phyloP scores from a whole-genome alignment of 1,284 basidiomycete genomes.

The Coriolopsis trogii region DNA sequence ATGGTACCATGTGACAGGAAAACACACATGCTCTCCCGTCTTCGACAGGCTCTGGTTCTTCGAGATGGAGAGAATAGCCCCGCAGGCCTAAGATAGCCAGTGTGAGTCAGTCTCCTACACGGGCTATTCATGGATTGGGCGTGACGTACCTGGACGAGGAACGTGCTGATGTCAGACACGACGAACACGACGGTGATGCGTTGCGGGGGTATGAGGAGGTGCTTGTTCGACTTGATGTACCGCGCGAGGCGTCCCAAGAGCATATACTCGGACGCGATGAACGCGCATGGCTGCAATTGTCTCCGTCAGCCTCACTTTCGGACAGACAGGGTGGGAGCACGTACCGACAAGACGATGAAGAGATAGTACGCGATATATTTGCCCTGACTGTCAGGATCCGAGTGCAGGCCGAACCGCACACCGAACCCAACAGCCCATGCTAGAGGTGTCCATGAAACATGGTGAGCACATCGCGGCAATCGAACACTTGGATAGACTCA shows the following conservation, averaged over 20 bases:
- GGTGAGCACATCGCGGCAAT: neutral
- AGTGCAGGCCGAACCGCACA: constrained; percentile 51
- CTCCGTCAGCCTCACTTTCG: neutral
- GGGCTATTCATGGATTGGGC: too few relatives aligned
- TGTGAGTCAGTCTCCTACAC: too few relatives aligned
- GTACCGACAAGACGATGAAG: constrained; percentile 69
- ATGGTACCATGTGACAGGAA: neutral
- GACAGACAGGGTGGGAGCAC: neutral
- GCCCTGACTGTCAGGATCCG: constrained; percentile 38
- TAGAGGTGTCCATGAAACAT: neutral
- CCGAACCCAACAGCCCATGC: constrained; percentile 57
- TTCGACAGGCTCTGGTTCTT: constrained; percentile 17
- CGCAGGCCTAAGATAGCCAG: constrained; percentile 30
- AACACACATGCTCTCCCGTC: constrained; percentile 18
- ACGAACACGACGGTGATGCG: constrained; percentile 58
- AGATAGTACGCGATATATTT: constrained; percentile 80
- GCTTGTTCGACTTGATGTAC: constrained; percentile 50
- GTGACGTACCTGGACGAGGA: constrained; percentile 59
- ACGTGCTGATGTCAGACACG: constrained; percentile 65
- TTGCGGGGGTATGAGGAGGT: constrained; percentile 57
- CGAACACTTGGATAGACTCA: constrained; percentile 29
- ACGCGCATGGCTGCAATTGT: constrained; percentile 60
- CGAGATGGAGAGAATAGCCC: constrained; percentile 46
- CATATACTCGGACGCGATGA: constrained; percentile 75
- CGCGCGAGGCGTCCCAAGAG: constrained; percentile 64